These are phyloP conservation scores for Trypanosoma conorhini DNA, from an alignment of 208 protist genomes.

Conservation along the genomic window DNA sequence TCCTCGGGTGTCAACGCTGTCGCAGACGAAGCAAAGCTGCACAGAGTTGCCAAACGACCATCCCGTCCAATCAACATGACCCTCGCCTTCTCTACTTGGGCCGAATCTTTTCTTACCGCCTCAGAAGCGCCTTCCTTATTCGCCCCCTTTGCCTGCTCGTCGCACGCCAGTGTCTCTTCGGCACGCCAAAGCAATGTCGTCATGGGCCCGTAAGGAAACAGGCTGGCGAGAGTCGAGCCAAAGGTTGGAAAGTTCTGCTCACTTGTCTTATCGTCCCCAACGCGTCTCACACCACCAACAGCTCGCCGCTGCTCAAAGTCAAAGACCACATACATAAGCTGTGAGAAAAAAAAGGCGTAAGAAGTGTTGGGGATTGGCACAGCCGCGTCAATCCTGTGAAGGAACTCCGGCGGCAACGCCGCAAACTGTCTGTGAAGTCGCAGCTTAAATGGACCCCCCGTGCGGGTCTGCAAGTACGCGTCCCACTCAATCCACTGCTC, in stretches of 20 bases:
- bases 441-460: slow-evolving; percentile 39
- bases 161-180: background rate
- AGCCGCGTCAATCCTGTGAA: slow-evolving; percentile 38
- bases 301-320: slow-evolving; percentile 30
- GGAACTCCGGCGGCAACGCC: slow-evolving; percentile 49
- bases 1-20: background rate
- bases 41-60: slow-evolving; percentile 24
- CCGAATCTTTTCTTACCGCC: background rate
- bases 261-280: slow-evolving; percentile 6
- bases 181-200: slow-evolving; percentile 16
- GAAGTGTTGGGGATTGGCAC: slow-evolving; percentile 45
- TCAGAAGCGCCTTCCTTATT: background rate
- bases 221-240: slow-evolving; percentile 1
- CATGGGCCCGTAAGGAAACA: slow-evolving; percentile 41
- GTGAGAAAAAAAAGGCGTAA: slow-evolving; percentile 62
- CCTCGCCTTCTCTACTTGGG: background rate
- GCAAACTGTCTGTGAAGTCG: slow-evolving; percentile 31
- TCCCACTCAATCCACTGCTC: slow-evolving; percentile 53
- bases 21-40: slow-evolving; percentile 3
- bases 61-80: slow-evolving; percentile 32
- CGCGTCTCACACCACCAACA: slow-evolving; percentile 18
- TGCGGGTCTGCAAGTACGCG: slow-evolving; percentile 27
- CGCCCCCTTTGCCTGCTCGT: background rate
- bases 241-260: slow-evolving; percentile 20
- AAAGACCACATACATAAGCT: slow-evolving; percentile 56